phyloP scores from a whole-genome alignment of 2,329 filamentous ascomycete genomes.

The Epicoccum sorghinum region DNA sequence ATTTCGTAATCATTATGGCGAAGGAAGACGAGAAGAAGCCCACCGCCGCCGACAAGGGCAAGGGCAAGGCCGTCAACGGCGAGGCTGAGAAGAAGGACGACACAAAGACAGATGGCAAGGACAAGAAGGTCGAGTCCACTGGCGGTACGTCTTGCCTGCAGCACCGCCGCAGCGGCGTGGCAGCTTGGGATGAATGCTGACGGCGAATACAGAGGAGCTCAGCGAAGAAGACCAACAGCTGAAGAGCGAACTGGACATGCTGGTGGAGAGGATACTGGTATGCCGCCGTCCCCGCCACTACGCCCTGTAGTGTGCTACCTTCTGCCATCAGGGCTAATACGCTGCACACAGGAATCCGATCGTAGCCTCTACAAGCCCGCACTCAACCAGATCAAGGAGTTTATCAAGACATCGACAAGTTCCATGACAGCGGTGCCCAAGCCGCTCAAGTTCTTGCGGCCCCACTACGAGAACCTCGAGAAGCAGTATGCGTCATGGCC shows the following conservation, averaged over 20 bases:
- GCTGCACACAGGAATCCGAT: constrained; percentile 73
- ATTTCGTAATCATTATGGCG: constrained; percentile 70
- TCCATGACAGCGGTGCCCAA: constrained; percentile 99
- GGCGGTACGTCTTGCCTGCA: constrained; percentile 52
- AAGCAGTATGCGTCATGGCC: constrained; percentile 91
- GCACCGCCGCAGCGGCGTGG: constrained; percentile 17
- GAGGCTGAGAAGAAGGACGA: constrained; percentile 64
- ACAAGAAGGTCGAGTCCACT: constrained; percentile 71
- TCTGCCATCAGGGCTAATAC: constrained; percentile 30
- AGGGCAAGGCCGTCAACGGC: constrained; percentile 84
- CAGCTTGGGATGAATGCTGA: constrained; percentile 30
- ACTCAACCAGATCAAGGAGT: constrained; percentile 94
- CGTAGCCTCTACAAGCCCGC: constrained; percentile 87
- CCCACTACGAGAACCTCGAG: constrained; percentile 89
- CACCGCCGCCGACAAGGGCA: constrained; percentile 89
- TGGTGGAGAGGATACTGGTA: constrained; percentile 93
- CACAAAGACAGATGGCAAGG: constrained; percentile 74
- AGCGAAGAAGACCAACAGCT: constrained; percentile 98
- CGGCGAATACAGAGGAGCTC: constrained; percentile 74
- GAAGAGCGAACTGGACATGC: constrained; percentile 97
- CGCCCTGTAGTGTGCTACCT: constrained; percentile 1
- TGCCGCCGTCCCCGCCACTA: constrained; percentile 15
- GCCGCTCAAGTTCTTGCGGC: constrained; percentile 95
- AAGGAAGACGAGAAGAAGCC: constrained; percentile 87
- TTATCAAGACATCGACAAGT: constrained; percentile 98